Base-by-base conservation (phyloP, 768 basidiomycete species). In the Agaricus subrufescens region DNA sequence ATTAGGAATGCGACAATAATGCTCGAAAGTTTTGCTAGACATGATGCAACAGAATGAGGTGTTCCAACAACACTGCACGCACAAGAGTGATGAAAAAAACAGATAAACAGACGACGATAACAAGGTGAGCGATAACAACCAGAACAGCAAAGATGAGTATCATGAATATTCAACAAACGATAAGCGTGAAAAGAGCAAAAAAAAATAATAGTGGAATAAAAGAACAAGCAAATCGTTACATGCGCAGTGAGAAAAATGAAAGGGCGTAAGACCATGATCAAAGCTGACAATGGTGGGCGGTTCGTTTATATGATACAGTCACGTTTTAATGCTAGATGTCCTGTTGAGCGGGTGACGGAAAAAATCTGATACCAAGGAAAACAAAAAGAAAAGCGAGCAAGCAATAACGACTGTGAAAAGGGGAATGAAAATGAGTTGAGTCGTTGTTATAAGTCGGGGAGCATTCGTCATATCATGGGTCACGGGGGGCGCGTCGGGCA, bases 371-470 rank as follows among this genome's bases (percentile, higher is more conserved):
- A 34, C 19, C 38, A 50, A 19, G 47, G 27, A 26, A 46, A 47
- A 39, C 34, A 47, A 47, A 27, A 39, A 46, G 34, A 54, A 54
- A 9, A 54, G 45, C n/a, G 34, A 39, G 25, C 34, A 39, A n/a
- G 38, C 38, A n/a, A 47, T 19, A 9, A 47, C 11, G 7, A 40
- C 53, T 3, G 46, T 50, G 34, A 56, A 34, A 10, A 50, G 15
- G 23, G 44, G 37, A 19, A 56, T 31, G 30, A 56, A 31, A 23
- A 56, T 45, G 43, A 56, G 49, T 19, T 56, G 55, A 12, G 49
- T 15, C 15, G 38, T 37, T 9, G 55, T 56, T 31, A 56, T 42
- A 8, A 50, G 42, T 15, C 48, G 48, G 27, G 55, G 55, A 25
- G 44, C 30, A 23, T 31, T 37, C 23, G 44, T 14, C 11, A 45